Percentiles rank a stretch among this genome's conserved stretches.
Conservation (phyloP, 2,329 filamentous ascomycete genomes). For the Pleoardoris graminearum region DNA sequence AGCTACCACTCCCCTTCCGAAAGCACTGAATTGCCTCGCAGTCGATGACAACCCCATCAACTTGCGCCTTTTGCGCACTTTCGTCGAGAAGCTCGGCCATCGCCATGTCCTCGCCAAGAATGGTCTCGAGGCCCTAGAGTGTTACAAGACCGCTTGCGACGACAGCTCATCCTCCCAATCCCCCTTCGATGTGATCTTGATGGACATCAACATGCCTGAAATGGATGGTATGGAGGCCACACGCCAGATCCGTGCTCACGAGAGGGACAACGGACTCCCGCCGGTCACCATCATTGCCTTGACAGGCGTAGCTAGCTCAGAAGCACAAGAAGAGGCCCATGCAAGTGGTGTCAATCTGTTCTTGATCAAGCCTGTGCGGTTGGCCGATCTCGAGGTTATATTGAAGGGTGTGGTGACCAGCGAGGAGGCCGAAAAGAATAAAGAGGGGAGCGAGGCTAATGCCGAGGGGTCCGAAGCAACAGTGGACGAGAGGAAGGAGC, state of each 20-base stretch:
- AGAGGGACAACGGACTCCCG: constrained; percentile 47
- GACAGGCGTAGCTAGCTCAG: constrained; percentile 56
- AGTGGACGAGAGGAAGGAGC: not conserved
- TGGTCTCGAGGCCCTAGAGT: constrained; percentile 43
- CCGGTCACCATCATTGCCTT: constrained; percentile 57
- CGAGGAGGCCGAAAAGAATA: constrained; percentile 11
- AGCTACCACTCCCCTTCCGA: constrained; percentile 20
- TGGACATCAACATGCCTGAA: constrained; percentile 46
- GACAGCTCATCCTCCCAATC: constrained; percentile 5
- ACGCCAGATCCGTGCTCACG: constrained; percentile 49
- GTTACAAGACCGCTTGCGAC: constrained; percentile 25
- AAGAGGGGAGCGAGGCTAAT: not conserved
- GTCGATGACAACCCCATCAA: constrained; percentile 49
- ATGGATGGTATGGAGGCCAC: constrained; percentile 49
- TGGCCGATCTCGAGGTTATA: constrained; percentile 50
- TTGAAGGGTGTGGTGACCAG: constrained; percentile 40
- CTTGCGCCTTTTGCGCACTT: constrained; percentile 41
- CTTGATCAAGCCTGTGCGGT: constrained; percentile 57
- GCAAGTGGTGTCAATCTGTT: constrained; percentile 59
- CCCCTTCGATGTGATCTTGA: constrained; percentile 37
- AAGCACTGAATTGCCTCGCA: constrained; percentile 38
- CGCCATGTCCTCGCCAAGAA: constrained; percentile 39
- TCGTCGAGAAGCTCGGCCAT: constrained; percentile 42
- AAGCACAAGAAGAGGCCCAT: constrained; percentile 55
- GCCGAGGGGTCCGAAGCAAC: not conserved